phyloP scores from a whole-genome alignment of 2,329 filamentous ascomycete species.

The Fusarium oxysporum region DNA sequence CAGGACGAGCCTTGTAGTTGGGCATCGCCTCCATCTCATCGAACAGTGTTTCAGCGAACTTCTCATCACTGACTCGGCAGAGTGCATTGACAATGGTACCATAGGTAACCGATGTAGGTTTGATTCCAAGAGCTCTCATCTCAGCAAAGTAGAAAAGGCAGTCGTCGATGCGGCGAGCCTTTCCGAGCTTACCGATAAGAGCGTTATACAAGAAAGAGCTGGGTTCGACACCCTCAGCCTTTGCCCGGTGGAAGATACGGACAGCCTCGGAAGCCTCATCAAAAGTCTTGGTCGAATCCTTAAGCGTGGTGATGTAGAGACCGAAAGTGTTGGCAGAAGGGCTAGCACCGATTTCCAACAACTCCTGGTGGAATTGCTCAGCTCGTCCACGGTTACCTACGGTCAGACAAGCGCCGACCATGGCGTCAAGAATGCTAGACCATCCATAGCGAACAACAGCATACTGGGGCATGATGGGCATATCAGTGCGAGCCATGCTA shows the following conservation, averaged over 20 bases:
- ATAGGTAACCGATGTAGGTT: conserved; percentile 97
- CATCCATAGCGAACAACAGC: conserved; percentile 92
- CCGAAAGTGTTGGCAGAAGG: conserved; percentile 98
- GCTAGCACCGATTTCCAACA: conserved; percentile 88
- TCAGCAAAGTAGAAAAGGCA: conserved; percentile 98
- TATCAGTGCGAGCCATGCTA: conserved; percentile 87
- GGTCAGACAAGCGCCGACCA: conserved; percentile 92
- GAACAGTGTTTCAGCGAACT: conserved; percentile 96
- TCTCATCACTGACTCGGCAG: conserved; percentile 96
- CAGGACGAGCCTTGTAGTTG: conserved; percentile 97
- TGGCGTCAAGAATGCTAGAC: conserved; percentile 95
- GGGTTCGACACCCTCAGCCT: conserved; percentile 92
- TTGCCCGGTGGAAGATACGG: conserved; percentile 95
- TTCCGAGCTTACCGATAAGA: conserved; percentile 96
- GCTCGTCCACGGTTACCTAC: conserved; percentile 84
- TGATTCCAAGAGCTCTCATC: conserved; percentile 93
- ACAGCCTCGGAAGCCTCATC: conserved; percentile 97
- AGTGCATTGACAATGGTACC: conserved; percentile 98
- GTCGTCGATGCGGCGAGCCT: conserved; percentile 97
- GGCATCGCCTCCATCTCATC: conserved; percentile 99
- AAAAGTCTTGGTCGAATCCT: conserved; percentile 96
- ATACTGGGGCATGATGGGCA: conserved; percentile 87
- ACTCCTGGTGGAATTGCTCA: conserved; percentile 88
- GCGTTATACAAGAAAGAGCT: conserved; percentile 99
- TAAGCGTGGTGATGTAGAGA: conserved; percentile 98